Evolutionary conservation across 768 basidiomycete genomes (phyloP), one percentile per base, ranked within the genome.

Genomic region (Lactarius hatsudake): DNA sequence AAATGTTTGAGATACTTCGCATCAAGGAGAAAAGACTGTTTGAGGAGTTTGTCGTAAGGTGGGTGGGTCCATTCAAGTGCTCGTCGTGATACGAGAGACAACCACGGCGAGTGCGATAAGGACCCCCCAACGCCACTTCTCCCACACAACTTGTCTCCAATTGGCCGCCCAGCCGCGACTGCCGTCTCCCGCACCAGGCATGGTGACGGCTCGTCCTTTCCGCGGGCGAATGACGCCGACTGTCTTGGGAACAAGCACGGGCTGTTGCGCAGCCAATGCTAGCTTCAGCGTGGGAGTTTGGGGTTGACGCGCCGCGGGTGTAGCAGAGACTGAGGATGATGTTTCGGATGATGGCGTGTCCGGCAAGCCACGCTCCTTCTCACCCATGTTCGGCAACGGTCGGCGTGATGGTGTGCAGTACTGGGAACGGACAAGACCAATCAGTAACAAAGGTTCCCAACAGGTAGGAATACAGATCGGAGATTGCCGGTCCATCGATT

Each of bases 371-470:
- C 85, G 83, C 71, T 90, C 90, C 71, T 83, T 86, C 76, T 91
- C 83, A 26, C 90, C 94, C 96, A 98, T 98, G 78, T 97, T 97
- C 0, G 96, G 96, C 34, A 96, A 77, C 73, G 95, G 88, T 55
- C 81, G 86, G 73, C 86, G 82, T 20, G 79, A 78, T 13, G 86
- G 81, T 36, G 82, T 80, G 73, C 89, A 91, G 73, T 91, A 93
- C 89, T 98, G 72, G 57, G 72, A 43, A 48, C 70, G 5, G 17
- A 60, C 74, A 54, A 71, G n/a, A 61, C 48, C 17, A 66, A 73
- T 63, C 61, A 69, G 59, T 68, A 72, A 53, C 45, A 5, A 17
- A 36, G 7, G n/a, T n/a, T n/a, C n/a, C n/a, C n/a, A n/a, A n/a
- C n/a, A n/a, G n/a, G 48, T 12, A 42, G 32, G 62, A 58, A 43